Base-by-base conservation (phyloP, 78 protist genomes). In the Anaeramoeba flamelloides region DNA sequence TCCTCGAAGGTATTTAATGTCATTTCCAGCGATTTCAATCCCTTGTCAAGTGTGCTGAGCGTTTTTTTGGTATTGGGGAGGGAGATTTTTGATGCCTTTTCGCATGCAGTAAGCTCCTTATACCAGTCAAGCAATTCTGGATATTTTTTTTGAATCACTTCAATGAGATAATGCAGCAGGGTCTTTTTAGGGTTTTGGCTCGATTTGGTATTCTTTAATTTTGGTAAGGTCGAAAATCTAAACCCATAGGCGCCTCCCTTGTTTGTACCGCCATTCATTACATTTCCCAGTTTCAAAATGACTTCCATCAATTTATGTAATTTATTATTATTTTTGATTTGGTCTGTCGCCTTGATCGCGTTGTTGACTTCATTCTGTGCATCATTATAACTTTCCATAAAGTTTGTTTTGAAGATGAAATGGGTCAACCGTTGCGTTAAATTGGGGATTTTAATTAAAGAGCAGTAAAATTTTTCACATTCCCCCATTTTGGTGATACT, bases 161-260 rank as follows among this genome's bases (percentile, higher is more conserved):
- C 17, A 53, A 17, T 17, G 8, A 53, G 8, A 8, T 17, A 53
- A 41, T 41, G 32, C 3, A 76, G 39, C 31, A 81, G 2, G 33
- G 77, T 3, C n/a, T 69, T 81, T 2, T 41, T 41, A 2, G 76
- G 76, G n/a, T 39, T 41, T 8, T n/a, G 40, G 31, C 26, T 53
- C 31, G n/a, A 32, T 39, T 81, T 81, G 2, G 39, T 2, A 1
- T 81, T 34, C 1, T 53, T 30, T 4, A 53, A 26, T 41, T 81
- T 81, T 3, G 30, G 1, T 3, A 81, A 8, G 1, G 77, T 65
- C 30, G 33, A 3, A 26, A 33, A 81, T 30, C 64, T 78, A 31
- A 81, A 81, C 1, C 83, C 83, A 12, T 53, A 40, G 17, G 75
- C 83, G 1, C 77, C 64, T 30, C 83, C 83, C 2, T 40, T 12